Base-by-base conservation (phyloP, 1,284 basidiomycete species). In the Limonomyces culmigenus region DNA sequence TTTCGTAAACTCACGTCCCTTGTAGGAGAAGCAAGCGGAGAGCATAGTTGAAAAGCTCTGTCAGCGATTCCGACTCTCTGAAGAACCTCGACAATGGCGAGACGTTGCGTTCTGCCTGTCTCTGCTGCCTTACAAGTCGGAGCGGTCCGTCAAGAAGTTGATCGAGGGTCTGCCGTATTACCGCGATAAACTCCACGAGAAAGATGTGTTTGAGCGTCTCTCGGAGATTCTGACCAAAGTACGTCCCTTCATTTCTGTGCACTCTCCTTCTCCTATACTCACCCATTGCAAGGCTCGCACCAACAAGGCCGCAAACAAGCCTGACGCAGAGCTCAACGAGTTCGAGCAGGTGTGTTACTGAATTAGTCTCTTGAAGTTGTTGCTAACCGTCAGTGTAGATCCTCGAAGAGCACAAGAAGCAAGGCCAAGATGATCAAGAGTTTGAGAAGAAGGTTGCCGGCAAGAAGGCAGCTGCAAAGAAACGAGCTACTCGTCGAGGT, bases 91-190 rank as follows among this genome's bases (percentile, higher is more conserved):
- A 17, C 93, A 97, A 54, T 99, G 95, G 93, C 74, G 88, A 23
- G 93, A 99, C 50, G 92, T 98, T 43, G 87, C 92, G 0, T 97
- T 80, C 59, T 99, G 95, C 54, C 62, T 99, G 3, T 91, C 89
- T 0, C 59, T 97, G 3, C 64, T 98, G 19, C 92, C 91, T 0
- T 99, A 88, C 78, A 97, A 97, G 55, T 92, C 87, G 2, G 93
- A 99, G 47, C 71, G 86, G 14, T 91, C 88, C 0, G 71, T 97
- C 51, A 96, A 95, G 72, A 96, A 92, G 55, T 71, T 98, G 41
- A 86, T 92, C 47, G 92, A 97, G 42, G 88, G 87, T 0, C 53
- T 95, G 33, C 81, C 77, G 33, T 81, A 76, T 57, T 96, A 98
- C 50, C 80, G 89, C 42, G 93, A 98, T 63, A 98, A 98, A 58